Conservation (phyloP, 306 rosid species). For the Quercus berberidifolia region DNA sequence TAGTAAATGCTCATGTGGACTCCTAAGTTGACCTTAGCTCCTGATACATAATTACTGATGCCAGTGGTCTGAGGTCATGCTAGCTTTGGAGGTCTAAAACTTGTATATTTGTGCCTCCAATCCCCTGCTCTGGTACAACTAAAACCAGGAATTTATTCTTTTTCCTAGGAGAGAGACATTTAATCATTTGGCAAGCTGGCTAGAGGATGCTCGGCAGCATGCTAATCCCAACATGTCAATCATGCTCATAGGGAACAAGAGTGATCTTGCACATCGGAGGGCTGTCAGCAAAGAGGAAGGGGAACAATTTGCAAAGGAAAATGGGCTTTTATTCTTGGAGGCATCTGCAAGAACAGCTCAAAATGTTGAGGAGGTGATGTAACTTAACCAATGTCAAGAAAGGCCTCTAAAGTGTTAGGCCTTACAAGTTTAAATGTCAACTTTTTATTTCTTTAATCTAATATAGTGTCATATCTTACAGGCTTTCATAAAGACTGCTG, state of each 20-base stretch:
- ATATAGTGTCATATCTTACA: conserved; percentile 24
- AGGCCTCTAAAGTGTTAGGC: background rate
- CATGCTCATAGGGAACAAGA: conserved; percentile 89
- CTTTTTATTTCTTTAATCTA: background rate
- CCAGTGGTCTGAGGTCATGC: background rate
- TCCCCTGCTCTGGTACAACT: background rate
- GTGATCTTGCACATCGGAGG: conserved; percentile 86
- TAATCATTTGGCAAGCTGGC: conserved; percentile 86
- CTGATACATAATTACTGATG: background rate
- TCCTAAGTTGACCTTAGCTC: background rate
- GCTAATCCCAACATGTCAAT: conserved; percentile 96
- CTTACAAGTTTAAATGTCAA: background rate
- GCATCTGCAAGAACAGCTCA: conserved; percentile 97
- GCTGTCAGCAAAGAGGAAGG: conserved; percentile 98
- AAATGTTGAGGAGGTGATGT: conserved; percentile 88
- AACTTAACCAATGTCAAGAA: conserved; percentile 5
- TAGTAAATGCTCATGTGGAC: background rate
- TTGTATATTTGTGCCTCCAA: background rate
- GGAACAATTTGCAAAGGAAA: conserved; percentile 92
- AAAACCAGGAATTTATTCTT: conserved; percentile 8
- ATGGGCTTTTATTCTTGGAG: conserved; percentile 91
- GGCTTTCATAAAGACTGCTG: conserved; percentile 93
- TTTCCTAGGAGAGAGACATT: conserved; percentile 85
- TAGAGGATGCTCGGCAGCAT: conserved; percentile 98
- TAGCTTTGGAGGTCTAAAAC: background rate